Percentiles rank a stretch among this genome's conserved stretches.
Conservation (phyloP, 768 basidiomycete species). For the Leucosporidium yakuticum region DNA sequence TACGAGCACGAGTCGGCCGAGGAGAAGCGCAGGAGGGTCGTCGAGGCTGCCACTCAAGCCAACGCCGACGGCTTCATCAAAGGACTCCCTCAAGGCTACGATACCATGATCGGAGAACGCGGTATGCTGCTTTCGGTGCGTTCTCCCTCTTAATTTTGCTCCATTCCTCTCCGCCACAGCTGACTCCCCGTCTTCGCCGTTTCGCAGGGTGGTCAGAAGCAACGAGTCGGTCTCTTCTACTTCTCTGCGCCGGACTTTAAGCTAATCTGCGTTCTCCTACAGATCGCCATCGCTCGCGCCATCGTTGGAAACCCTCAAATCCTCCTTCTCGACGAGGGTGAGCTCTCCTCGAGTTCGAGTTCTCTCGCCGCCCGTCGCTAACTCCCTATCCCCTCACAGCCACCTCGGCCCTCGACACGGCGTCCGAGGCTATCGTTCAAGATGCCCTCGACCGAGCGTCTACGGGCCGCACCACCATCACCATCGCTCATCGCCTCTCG, state of each 20-base stretch:
- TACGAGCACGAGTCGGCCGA: slow-evolving; percentile 44
- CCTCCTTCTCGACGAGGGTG: slow-evolving; percentile 45
- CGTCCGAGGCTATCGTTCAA: slow-evolving; percentile 47
- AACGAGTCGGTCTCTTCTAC: slow-evolving; percentile 2
- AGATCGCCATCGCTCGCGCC: slow-evolving; percentile 50
- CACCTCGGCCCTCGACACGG: slow-evolving; percentile 48
- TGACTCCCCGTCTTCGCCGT: too few species aligned
- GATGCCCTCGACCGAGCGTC: slow-evolving; percentile 49
- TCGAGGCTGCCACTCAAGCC: slow-evolving; percentile 48
- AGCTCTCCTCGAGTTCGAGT: neutral
- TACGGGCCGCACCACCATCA: slow-evolving; percentile 48
- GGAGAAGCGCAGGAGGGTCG: slow-evolving; percentile 46
- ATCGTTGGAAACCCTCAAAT: slow-evolving; percentile 45
- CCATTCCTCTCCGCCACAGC: too few species aligned
- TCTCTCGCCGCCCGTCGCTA: neutral
- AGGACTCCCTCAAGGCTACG: slow-evolving; percentile 48
- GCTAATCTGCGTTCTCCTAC: neutral
- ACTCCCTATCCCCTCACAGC: slow-evolving; percentile 28
- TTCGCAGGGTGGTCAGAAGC: slow-evolving; percentile 44
- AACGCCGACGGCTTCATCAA: slow-evolving; percentile 51
- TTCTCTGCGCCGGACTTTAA: rapidly evolving
- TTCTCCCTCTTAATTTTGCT: too few species aligned
- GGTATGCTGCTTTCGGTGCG: slow-evolving; percentile 47
- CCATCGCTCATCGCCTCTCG: slow-evolving; percentile 43
- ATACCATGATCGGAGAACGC: slow-evolving; percentile 47